Base-by-base conservation (phyloP, 2,329 filamentous ascomycete species). In the Colletotrichum sp. region DNA sequence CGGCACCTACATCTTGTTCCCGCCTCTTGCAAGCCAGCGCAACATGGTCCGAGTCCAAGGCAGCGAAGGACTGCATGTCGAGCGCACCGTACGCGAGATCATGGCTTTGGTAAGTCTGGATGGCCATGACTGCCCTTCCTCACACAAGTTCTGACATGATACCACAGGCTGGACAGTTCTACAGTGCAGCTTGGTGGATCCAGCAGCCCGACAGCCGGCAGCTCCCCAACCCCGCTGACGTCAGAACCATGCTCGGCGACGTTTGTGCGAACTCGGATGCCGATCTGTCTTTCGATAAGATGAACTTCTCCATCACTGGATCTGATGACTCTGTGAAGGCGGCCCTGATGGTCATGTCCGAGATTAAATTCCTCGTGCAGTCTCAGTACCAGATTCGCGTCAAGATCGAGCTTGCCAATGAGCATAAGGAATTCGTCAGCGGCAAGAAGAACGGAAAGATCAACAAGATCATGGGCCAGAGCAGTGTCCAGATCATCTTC, bases 361-460 rank as follows among this genome's bases (percentile, higher is more conserved):
- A 98, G 79, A 94, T 98, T 78, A 94, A 94, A 57, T 98, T 98
- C 81, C 95, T 98, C 76, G 93, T 94, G 78, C 94, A 96, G 80
- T 93, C 94, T 57, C 94, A 95, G 79, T 98, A 98, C 82, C 96
- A 98, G 83, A 98, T 99, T 83, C 93, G 96, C 72, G 96, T 99
- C 82, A 98, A 98, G 89, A 98, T 99, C 78, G 97, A 99, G 88
- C 93, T 99, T 72, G 97, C 97, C 82, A 98, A 98, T 82, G 97
- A 99, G 87, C 97, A 99, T 88, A 99, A 99, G 86, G 97, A 99
- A 83, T 99, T 99, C 83, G 97, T 99, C 73, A 98, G 96, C 80
- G 97, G 97, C 80, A 99, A 99, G 90, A 99, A 99, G 89, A 99
- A 99, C 81, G 97, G 97, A 85, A 99, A 99, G 88, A 99, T 99